A percentile compares a stretch with the other conserved stretches of the same genome.
Conservation (phyloP, 805 yeast species). For the Candida nanaspora region DNA sequence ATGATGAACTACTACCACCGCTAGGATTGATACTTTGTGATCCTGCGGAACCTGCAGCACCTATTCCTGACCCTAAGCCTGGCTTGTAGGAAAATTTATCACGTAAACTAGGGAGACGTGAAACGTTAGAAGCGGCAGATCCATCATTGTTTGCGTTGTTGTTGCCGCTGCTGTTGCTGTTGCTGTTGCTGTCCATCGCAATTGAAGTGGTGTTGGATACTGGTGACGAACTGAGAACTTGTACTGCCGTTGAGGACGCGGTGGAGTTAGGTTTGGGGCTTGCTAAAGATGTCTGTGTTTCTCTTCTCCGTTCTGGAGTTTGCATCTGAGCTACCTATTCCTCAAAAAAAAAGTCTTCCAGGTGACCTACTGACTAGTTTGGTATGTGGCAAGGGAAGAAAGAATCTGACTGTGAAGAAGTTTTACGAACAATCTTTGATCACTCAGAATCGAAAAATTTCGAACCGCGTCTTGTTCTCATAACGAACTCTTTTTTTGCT, state of each 20-base stretch:
- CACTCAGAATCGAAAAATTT: no score
- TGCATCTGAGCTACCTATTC: constrained; percentile 8
- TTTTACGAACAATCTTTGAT: no score
- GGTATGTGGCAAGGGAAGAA: no score
- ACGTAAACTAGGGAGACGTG: constrained; percentile 26
- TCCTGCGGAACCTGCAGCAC: not conserved
- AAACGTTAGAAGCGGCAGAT: no score
- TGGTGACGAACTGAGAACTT: constrained; percentile 43
- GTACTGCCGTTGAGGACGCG: constrained; percentile 24
- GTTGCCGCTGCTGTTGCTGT: not conserved
- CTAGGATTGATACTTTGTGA: no score
- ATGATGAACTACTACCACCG: not conserved
- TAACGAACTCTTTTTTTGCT: no score
- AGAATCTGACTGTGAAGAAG: no score
- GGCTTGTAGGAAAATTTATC: constrained; percentile 35
- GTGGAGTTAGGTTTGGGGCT: not conserved
- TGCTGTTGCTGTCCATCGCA: not conserved
- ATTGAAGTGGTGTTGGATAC: constrained; percentile 10
- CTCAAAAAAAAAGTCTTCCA: no score
- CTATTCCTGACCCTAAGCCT: not conserved
- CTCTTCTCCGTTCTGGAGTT: not conserved
- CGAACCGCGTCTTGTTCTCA: no score
- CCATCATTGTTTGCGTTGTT: constrained; percentile 3
- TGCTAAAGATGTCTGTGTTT: not conserved
- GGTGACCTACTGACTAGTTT: no score